Base-by-base conservation (phyloP, 169 alveolate species). In the Babesia bovis region DNA sequence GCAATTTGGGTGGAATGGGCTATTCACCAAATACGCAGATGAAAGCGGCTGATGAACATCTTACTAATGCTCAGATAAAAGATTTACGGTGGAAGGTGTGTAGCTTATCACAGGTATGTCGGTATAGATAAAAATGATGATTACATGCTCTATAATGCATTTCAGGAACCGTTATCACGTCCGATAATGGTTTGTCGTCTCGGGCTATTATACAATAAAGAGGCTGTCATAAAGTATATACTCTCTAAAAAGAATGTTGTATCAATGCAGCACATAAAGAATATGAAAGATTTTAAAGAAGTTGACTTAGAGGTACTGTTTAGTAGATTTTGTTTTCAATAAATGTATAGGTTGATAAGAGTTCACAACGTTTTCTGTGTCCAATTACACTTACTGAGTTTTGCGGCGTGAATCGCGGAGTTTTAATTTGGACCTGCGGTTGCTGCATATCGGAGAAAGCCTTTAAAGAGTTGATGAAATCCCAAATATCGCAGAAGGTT, bases 1-100 rank as follows among this genome's bases (percentile, higher is more conserved):
- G 96, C 51, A 92, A 92, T 59, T 71, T 92, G 36, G 96, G 96
- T 23, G 96, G 96, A n/a, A 92, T 92, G 96, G 96, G 96, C 12
- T 92, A 92, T 60, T 65, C 84, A 40, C 96, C 96, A 13, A 92
- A 92, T 65, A 83, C 89, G 19, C 95, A 89, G 55, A 67, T 85
- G 44, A 73, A 73, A 33, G 84, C 69, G 26, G 72, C 77, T 17
- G 85, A 75, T 17, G 94, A 74, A 53, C 90, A 89, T 53, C 55
- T 83, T 4, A 57, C 90, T 44, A 67, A 83, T 50, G 79, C 85
- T 45, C 81, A 85, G 42, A 44, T 72, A 17, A 50, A 82, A 36
- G 91, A 91, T 41, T 58, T 87, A 26, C 85, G 90, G 61, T 85
- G 92, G 91, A 79, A 84, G 26, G 66, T 83, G 26, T 91, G 95